Evolutionary conservation across 2,329 filamentous ascomycete genomes (phyloP).

Genomic region (Ilyonectria sp.): DNA sequence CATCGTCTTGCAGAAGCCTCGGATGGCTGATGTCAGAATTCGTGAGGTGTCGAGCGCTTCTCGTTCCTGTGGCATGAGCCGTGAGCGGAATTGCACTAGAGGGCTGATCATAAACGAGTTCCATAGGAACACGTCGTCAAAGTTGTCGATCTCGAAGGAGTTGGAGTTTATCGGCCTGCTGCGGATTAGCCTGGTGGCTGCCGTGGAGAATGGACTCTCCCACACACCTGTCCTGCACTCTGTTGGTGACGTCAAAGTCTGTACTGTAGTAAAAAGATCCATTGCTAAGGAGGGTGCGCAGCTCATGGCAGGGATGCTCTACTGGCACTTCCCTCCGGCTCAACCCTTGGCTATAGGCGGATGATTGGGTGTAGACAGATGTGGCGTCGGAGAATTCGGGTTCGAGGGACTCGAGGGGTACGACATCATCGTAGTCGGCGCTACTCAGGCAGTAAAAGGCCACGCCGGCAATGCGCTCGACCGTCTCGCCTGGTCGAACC

Average conservation of each 20-base stretch:
- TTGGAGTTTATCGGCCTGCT: slow-evolving; percentile 79
- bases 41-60: slow-evolving; percentile 86
- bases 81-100: slow-evolving; percentile 88
- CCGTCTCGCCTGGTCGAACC: slow-evolving; percentile 88
- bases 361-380: slow-evolving; percentile 63
- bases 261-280: slow-evolving; percentile 98
- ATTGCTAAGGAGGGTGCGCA: slow-evolving; percentile 93
- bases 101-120: slow-evolving; percentile 99
- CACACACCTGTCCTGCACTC: slow-evolving; percentile 85
- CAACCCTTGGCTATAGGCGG: slow-evolving; percentile 58
- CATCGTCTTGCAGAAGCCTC: slow-evolving; percentile 91
- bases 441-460: slow-evolving; percentile 95
- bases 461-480: slow-evolving; percentile 88
- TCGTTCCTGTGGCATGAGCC: slow-evolving; percentile 82
- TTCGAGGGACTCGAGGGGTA: slow-evolving; percentile 68
- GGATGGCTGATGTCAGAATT: slow-evolving; percentile 93
- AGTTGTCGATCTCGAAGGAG: slow-evolving; percentile 90
- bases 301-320: slow-evolving; percentile 90
- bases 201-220: not conserved
- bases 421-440: slow-evolving; percentile 86
- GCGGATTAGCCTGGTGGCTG: slow-evolving; percentile 26
- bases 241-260: slow-evolving; percentile 97
- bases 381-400: slow-evolving; percentile 63
- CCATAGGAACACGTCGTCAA: slow-evolving; percentile 95
- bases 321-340: slow-evolving; percentile 78